These are phyloP conservation scores for Penicillium fimorum DNA, from an alignment of 495 filamentous ascomycete genomes.

Conservation along the genomic window DNA sequence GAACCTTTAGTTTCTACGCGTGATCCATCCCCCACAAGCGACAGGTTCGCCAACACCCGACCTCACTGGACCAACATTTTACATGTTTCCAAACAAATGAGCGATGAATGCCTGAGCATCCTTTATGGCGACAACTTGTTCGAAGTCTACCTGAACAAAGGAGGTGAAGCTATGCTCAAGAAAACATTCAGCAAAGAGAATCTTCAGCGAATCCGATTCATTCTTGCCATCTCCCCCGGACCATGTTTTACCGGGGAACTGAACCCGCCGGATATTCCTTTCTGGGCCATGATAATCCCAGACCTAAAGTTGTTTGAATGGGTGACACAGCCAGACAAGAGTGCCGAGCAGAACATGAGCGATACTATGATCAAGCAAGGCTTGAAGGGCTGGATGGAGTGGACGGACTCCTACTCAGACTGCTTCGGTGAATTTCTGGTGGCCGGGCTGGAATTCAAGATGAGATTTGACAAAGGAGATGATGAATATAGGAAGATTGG, in stretches of 20 bases:
- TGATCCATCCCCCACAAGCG: not conserved
- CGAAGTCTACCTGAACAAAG: not conserved
- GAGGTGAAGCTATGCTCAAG: not conserved
- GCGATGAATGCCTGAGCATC: not conserved
- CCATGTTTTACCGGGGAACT: not conserved
- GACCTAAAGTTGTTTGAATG: not conserved
- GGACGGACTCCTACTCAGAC: not conserved
- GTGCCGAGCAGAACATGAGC: not conserved
- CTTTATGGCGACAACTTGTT: conserved; percentile 2
- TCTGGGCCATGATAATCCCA: not conserved
- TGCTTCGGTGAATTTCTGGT: not conserved
- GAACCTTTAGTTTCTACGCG: not conserved
- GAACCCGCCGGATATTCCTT: not conserved
- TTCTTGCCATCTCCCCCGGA: not conserved
- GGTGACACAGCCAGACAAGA: not conserved
- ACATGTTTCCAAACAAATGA: not conserved
- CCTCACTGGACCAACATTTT: not conserved
- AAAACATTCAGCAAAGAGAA: not conserved
- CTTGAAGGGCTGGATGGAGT: not conserved
- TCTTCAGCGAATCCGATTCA: not conserved
- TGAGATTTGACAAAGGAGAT: not conserved
- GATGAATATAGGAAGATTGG: not conserved
- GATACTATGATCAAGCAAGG: not conserved
- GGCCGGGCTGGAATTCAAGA: not conserved
- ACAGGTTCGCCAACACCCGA: not conserved